Evolutionary conservation across 2,329 filamentous ascomycete genomes (phyloP), one percentile per base, ranked within the genome.

Genomic region (Fusarium nisikadoi): DNA sequence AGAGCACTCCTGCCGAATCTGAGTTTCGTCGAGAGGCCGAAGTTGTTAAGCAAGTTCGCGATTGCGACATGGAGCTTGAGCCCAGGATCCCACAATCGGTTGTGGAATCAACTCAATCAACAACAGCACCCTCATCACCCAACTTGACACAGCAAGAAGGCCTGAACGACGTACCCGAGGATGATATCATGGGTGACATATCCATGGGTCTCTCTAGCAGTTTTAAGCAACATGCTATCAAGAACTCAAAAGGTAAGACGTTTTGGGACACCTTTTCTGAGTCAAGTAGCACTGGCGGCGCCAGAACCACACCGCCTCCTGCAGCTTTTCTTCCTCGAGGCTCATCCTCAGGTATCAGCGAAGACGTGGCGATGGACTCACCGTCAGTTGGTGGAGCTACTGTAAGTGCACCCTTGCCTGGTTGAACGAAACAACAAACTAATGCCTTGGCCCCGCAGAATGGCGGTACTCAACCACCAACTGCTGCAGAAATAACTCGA

Each of bases 1-100:
- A 99, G 83, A 89, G 90, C 20, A 90, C 94, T 0, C 96, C 96
- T 0, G 86, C 97, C 14, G 96, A 99, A 76, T 92, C 92, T 45
- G 96, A 99, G 81, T 91, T 94, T 63, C 91, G 93, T 57, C 92
- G 94, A 42, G 96, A 99, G 84, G 94, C 95, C 41, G 95, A 98
- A 81, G 96, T 98, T 9, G 94, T 99, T 70, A 93, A 94, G 55
- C 96, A 98, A 81, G 95, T 98, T 33, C 92, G 94, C 45, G 96
- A 98, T 80, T 95, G 92, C 75, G 95, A 98, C 77, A 88, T 91
- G 70, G 89, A 90, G 53, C 83, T 90, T 19, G 88, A 89, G 62
- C 84, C 80, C 64, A 80, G 80, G 75, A 77, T 84, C 60, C 69
- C 79, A 50, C 73, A 82, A 61, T 63, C 76, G 73, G 80, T 82